phyloP scores from a whole-genome alignment of 495 filamentous ascomycete species.

The Tuber aestivum region DNA sequence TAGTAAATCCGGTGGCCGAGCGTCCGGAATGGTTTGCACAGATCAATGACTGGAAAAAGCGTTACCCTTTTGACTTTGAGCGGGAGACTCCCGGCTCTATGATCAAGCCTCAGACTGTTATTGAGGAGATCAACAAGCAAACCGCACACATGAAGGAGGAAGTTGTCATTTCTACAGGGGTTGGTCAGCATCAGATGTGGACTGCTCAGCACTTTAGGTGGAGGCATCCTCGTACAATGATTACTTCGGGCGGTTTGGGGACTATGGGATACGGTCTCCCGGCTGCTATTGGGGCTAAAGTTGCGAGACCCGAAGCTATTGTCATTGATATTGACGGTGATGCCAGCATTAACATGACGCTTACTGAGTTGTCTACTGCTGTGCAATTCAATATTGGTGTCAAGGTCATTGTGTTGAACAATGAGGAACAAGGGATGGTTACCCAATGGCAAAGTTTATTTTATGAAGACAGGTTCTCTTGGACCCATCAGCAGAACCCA shows the following conservation, averaged over 20 bases:
- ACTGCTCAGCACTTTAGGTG: slow-evolving; percentile 89
- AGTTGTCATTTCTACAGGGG: slow-evolving; percentile 82
- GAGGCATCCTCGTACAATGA: slow-evolving; percentile 76
- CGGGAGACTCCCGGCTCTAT: slow-evolving; percentile 59
- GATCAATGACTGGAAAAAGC: slow-evolving; percentile 81
- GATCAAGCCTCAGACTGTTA: slow-evolving; percentile 85
- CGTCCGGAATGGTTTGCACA: slow-evolving; percentile 81
- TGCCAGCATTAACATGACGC: slow-evolving; percentile 94
- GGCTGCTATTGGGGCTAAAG: slow-evolving; percentile 87
- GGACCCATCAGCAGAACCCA: slow-evolving; percentile 85
- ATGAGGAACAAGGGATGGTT: slow-evolving; percentile 96
- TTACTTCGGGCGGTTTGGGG: slow-evolving; percentile 85
- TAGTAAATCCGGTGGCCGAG: slow-evolving; percentile 55
- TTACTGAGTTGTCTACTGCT: slow-evolving; percentile 84
- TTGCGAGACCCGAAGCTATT: slow-evolving; percentile 74
- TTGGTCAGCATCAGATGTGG: slow-evolving; percentile 99
- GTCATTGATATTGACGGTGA: slow-evolving; percentile 95
- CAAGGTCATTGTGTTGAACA: slow-evolving; percentile 88
- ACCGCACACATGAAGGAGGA: slow-evolving; percentile 66
- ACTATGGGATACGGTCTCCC: slow-evolving; percentile 96
- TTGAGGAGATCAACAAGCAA: slow-evolving; percentile 71
- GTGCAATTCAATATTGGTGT: slow-evolving; percentile 87
- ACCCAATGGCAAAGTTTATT: slow-evolving; percentile 94
- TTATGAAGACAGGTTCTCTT: slow-evolving; percentile 85
- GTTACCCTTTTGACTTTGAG: slow-evolving; percentile 76